Percentiles rank a stretch among this genome's conserved stretches.
Evolutionary conservation across 305 asterid species (phyloP).

Genomic region (Fraxinus floribunda): DNA sequence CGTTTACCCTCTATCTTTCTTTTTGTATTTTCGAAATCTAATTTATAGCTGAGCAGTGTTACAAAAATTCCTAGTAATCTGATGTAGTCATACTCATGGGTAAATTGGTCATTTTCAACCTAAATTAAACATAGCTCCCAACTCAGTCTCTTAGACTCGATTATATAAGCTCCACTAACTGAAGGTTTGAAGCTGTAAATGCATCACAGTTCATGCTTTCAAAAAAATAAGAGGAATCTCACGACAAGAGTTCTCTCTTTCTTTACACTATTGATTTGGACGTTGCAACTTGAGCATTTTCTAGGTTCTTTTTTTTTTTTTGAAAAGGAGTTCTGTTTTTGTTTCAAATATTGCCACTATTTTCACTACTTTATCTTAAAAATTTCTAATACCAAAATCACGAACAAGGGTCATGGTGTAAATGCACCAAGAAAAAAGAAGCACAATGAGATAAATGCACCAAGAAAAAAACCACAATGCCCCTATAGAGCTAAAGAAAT

Average conservation of each 20-base stretch:
- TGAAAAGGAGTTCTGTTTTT: background rate
- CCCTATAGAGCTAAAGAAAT: background rate
- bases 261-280: background rate
- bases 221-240: background rate
- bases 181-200: background rate
- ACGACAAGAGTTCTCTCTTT: background rate
- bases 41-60: background rate
- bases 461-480: background rate
- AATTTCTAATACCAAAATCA: background rate
- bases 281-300: background rate
- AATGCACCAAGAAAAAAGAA: background rate
- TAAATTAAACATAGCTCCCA: background rate
- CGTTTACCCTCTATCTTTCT: background rate
- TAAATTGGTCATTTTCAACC: background rate
- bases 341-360: background rate
- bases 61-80: background rate
- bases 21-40: background rate
- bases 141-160: background rate
- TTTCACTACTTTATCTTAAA: background rate
- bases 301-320: background rate
- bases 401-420: background rate
- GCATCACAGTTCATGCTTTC: background rate
- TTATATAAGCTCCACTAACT: background rate
- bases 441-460: background rate
- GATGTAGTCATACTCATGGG: background rate